A percentile compares a stretch with the other conserved stretches of the same genome.
These are phyloP conservation scores for Sphaerobolus stellatus DNA, from an alignment of 1,284 basidiomycete species.

Conservation along the genomic window DNA sequence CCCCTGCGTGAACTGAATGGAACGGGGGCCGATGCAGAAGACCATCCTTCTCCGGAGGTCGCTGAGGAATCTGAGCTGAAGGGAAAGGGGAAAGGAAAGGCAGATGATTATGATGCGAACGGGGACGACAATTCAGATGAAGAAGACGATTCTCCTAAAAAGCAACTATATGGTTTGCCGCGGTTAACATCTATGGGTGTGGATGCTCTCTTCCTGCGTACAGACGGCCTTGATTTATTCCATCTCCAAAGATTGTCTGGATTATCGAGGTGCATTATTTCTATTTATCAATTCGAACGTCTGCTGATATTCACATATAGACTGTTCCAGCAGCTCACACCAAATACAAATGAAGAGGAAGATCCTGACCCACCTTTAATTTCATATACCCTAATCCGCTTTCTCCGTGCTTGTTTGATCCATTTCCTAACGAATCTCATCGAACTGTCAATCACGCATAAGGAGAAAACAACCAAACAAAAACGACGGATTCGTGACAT, in stretches of 20 bases:
- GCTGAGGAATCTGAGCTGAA: not conserved
- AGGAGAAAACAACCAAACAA: conserved; percentile 2
- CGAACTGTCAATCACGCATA: not conserved
- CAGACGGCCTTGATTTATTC: conserved; percentile 10
- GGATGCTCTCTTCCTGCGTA: not conserved
- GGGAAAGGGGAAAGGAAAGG: not conserved
- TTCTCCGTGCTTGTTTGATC: conserved; percentile 2
- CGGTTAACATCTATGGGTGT: not conserved
- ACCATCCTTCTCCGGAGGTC: not conserved
- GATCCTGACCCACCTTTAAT: not conserved
- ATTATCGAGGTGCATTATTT: conserved; percentile 7
- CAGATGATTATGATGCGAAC: not conserved
- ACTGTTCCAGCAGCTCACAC: too few species aligned
- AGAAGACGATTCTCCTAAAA: not conserved
- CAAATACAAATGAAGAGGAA: not conserved
- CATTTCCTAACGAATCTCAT: conserved; percentile 1
- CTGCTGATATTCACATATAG: too few species aligned
- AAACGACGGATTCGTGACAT: not conserved
- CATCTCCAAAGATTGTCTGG: conserved; percentile 1
- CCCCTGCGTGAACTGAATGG: not conserved
- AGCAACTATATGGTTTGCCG: conserved; percentile 1
- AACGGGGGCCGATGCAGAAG: not conserved
- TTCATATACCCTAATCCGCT: conserved; percentile 2
- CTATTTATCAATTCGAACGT: too few species aligned
- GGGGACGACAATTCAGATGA: not conserved